phyloP scores from a whole-genome alignment of 2,329 filamentous ascomycete genomes.

The Lecanicillium sp. region DNA sequence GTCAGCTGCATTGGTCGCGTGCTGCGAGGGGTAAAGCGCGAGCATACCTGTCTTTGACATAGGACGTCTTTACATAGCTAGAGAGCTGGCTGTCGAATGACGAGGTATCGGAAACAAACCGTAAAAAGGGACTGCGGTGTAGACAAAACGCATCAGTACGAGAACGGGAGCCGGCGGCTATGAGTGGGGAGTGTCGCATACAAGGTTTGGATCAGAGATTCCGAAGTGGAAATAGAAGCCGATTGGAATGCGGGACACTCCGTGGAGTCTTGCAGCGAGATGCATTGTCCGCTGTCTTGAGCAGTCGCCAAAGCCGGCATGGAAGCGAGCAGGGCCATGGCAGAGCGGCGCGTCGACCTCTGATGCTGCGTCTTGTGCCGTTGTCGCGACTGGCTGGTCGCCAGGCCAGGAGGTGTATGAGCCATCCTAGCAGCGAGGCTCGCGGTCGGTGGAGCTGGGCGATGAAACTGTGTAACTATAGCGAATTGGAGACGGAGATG shows the following conservation, averaged over 20 bases:
- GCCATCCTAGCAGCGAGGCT: no score
- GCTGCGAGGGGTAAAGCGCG: not conserved
- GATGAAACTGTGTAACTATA: not conserved
- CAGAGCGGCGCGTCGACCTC: slow-evolving; percentile 12
- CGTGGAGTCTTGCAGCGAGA: slow-evolving; percentile 63
- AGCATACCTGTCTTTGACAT: slow-evolving; percentile 69
- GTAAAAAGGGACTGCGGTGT: slow-evolving; percentile 87
- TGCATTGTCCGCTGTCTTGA: slow-evolving; percentile 36
- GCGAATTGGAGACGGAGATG: no score
- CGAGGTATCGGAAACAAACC: slow-evolving; percentile 65
- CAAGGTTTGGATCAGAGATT: slow-evolving; percentile 53
- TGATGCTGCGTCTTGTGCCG: slow-evolving; percentile 9
- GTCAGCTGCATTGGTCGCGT: slow-evolving; percentile 5
- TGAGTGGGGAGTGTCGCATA: slow-evolving; percentile 24
- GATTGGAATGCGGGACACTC: slow-evolving; percentile 65
- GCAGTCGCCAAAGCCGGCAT: slow-evolving; percentile 24
- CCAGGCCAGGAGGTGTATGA: no score
- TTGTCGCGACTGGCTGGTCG: no score
- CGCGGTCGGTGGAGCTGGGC: no score
- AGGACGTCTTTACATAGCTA: slow-evolving; percentile 66
- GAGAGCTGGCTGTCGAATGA: slow-evolving; percentile 72
- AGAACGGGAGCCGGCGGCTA: not conserved
- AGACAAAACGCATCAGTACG: slow-evolving; percentile 13
- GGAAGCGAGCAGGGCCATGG: slow-evolving; percentile 18
- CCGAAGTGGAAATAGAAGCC: slow-evolving; percentile 62